Conservation (phyloP, 345 rosid species). For the Citrus glauca region DNA sequence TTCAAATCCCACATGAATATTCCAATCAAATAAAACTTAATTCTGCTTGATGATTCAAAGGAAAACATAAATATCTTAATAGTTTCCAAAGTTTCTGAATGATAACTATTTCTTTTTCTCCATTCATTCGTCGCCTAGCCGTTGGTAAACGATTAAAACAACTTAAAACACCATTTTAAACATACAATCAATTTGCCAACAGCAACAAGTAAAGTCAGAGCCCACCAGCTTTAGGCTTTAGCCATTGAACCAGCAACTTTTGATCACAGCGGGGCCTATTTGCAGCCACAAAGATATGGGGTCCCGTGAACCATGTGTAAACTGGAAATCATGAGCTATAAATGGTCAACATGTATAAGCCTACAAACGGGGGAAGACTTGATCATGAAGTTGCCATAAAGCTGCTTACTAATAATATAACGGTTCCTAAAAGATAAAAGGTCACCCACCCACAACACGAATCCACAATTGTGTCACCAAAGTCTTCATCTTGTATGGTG, state of each 20-base stretch:
- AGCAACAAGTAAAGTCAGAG: background rate
- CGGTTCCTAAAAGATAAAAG: conserved; percentile 7
- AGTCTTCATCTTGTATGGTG: background rate
- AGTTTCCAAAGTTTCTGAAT: no score
- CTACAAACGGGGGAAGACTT: background rate
- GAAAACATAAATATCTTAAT: no score
- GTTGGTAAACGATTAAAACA: background rate
- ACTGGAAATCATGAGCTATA: background rate
- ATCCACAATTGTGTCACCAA: background rate
- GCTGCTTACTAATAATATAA: background rate
- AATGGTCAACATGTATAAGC: background rate
- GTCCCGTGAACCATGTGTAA: background rate
- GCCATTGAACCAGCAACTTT: background rate
- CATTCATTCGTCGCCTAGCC: background rate
- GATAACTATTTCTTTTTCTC: no score
- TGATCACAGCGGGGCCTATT: background rate
- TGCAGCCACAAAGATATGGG: background rate
- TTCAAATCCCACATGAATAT: no score
- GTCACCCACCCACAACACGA: background rate
- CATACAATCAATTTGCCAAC: background rate
- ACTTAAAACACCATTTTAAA: background rate
- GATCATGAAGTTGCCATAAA: background rate
- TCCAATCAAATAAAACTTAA: no score
- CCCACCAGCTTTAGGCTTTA: background rate
- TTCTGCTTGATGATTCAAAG: no score